Percentiles rank a stretch among this genome's conserved stretches.
These are phyloP conservation scores for Pleurotus djamor DNA, from an alignment of 768 basidiomycete genomes.

Conservation along the genomic window DNA sequence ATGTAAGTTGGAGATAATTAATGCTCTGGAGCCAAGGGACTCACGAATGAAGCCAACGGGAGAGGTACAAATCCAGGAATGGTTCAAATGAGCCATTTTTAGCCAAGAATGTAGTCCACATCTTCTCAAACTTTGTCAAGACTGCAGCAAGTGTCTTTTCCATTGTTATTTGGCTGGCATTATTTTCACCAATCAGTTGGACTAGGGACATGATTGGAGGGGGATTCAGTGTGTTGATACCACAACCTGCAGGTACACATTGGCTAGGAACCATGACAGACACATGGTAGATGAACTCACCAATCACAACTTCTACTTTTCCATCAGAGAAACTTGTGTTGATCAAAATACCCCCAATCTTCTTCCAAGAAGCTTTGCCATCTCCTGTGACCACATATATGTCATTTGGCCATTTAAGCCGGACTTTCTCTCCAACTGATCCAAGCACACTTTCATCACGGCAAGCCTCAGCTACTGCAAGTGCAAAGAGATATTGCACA, in stretches of 20 bases:
- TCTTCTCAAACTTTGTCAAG: slow-evolving; percentile 69
- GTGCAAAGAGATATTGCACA: slow-evolving; percentile 87
- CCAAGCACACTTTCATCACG: slow-evolving; percentile 55
- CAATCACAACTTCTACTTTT: slow-evolving; percentile 75
- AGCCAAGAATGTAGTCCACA: slow-evolving; percentile 74
- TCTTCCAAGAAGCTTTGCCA: slow-evolving; percentile 52
- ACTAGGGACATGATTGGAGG: slow-evolving; percentile 81
- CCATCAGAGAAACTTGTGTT: slow-evolving; percentile 81
- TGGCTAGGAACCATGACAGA: neutral
- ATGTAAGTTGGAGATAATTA: neutral
- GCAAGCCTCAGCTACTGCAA: slow-evolving; percentile 89
- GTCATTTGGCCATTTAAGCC: slow-evolving; percentile 98
- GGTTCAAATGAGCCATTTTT: slow-evolving; percentile 72
- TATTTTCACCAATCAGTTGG: slow-evolving; percentile 50
- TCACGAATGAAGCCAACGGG: slow-evolving; percentile 90
- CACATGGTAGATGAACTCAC: slow-evolving; percentile 38
- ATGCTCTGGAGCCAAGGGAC: slow-evolving; percentile 31
- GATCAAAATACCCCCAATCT: slow-evolving; percentile 91
- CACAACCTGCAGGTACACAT: slow-evolving; percentile 62
- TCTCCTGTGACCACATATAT: slow-evolving; percentile 69
- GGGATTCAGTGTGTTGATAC: slow-evolving; percentile 82
- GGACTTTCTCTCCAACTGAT: slow-evolving; percentile 50
- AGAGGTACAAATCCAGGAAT: slow-evolving; percentile 78
- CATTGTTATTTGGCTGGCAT: slow-evolving; percentile 44
- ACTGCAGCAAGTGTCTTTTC: slow-evolving; percentile 77